Conservation (phyloP, 257 asterid genomes). For the Rhazya stricta region DNA sequence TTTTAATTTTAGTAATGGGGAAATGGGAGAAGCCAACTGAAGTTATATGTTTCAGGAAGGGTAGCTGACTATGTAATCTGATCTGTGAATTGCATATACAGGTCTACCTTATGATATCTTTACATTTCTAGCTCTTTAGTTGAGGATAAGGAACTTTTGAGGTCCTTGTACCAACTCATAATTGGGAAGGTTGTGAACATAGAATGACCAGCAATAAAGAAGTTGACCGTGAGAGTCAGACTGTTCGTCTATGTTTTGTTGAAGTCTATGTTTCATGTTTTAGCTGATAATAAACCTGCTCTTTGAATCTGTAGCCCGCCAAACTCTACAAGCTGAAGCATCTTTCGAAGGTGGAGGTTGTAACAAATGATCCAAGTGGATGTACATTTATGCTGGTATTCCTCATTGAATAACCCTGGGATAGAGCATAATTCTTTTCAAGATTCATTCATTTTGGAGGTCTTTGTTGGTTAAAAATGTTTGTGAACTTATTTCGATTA, state of each 20-base stretch:
- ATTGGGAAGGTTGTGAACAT: neutral
- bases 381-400: constrained; percentile 92
- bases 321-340: constrained; percentile 93
- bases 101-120: neutral
- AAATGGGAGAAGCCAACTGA: neutral
- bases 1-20: neutral
- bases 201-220: neutral
- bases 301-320: constrained; percentile 53
- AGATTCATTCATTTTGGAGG: constrained; percentile 8
- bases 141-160: neutral
- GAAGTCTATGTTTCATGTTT: constrained; percentile 10
- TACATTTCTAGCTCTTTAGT: neutral
- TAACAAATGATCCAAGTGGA: constrained; percentile 90
- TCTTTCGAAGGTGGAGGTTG: constrained; percentile 92
- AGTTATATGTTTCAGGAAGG: neutral
- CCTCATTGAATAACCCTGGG: constrained; percentile 5
- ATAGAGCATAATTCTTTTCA: constrained; percentile 3
- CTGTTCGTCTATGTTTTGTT: neutral
- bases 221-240: neutral
- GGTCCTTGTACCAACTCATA: neutral
- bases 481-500: constrained; percentile 23
- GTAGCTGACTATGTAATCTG: neutral
- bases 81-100: neutral
- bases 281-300: constrained; percentile 20
- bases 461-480: constrained; percentile 9